These are phyloP conservation scores for Podila epicladia DNA, from an alignment of 192 early-diverging fungal genomes.

Conservation along the genomic window DNA sequence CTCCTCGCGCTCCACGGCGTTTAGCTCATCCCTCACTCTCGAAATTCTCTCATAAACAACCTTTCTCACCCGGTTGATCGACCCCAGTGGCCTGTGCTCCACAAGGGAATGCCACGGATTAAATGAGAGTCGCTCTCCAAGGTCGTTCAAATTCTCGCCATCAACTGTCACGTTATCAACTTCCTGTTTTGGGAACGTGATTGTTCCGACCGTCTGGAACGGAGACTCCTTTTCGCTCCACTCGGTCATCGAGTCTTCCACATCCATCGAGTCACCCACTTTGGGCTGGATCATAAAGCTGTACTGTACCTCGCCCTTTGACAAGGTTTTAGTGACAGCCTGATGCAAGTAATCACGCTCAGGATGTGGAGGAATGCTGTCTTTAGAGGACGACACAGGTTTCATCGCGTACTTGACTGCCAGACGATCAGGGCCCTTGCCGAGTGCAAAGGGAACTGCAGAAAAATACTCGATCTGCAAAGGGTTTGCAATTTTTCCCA, in stretches of 20 bases:
- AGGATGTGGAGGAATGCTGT: conserved; percentile 7
- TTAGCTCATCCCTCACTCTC: conserved; percentile 23
- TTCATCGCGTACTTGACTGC: conserved; percentile 44
- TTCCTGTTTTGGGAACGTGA: conserved; percentile 34
- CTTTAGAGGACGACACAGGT: conserved; percentile 11
- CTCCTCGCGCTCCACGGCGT: conserved; percentile 31
- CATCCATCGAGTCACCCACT: conserved; percentile 13
- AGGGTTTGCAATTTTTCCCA: conserved; percentile 29
- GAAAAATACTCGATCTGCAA: conserved; percentile 34
- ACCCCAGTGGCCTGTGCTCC: conserved; percentile 25
- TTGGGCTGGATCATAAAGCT: conserved; percentile 33
- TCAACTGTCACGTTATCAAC: conserved; percentile 6
- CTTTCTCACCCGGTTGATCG: conserved; percentile 30
- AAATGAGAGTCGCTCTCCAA: conserved; percentile 41
- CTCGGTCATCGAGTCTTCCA: conserved; percentile 31
- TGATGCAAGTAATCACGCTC: conserved; percentile 18
- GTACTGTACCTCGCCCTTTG: conserved; percentile 15
- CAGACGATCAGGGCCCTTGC: conserved; percentile 9
- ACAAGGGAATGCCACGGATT: conserved; percentile 39
- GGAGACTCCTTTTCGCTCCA: conserved; percentile 32
- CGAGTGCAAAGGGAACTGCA: conserved; percentile 33
- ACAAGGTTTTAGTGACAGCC: conserved; percentile 10
- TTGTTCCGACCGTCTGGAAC: conserved; percentile 24
- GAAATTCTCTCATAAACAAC: conserved; percentile 44
- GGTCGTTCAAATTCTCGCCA: conserved; percentile 3